Evolutionary conservation across 1,284 basidiomycete genomes (phyloP), one percentile per base, ranked within the genome.

Genomic region (Trichosporon asahii): DNA sequence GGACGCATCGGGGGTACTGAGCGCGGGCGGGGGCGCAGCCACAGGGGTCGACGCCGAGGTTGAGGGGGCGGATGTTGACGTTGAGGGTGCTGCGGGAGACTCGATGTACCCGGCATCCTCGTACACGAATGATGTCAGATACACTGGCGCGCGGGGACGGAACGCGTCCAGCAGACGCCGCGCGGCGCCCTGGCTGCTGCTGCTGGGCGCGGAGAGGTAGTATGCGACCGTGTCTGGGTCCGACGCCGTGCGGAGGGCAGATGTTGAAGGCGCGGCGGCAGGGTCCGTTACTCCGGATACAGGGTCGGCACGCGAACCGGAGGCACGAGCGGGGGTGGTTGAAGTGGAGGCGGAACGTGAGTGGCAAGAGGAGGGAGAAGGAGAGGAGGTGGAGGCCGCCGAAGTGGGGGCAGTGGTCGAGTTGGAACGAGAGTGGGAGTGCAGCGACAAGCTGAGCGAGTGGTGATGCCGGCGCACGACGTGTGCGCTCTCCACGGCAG

Each of bases 121-220:
- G 55, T 60, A 60, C 14, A 29, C 25, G 55, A 60, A 60, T 31
- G 55, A 60, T 31, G 55, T 60, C 55, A 60, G 55, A 31, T 60
- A 60, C 3, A 60, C 55, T 2, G 55, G 55, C 14, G 21, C 49
- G 49, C 55, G 55, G 15, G 55, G 14, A 14, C 15, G 25, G 18
- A 60, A 60, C 27, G 55, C 55, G 25, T 31, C 55, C 25, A 60
- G 27, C 15, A 60, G 25, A 3, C 55, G 25, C 27, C 12, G 25
- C 55, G 29, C 55, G 14, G 27, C 55, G 25, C 29, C 27, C 21
- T 31, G 55, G 9, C 23, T 18, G 29, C 27, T 12, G 27, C 25
- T 31, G 55, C 27, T 27, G 29, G 55, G 55, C 14, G 55, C 55
- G 55, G 55, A 29, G 55, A 60, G 27, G 55, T 60, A 60, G 55